Evolutionary conservation across 306 rosid genomes (phyloP).

Genomic region (Dalbergia cochinchinensis): DNA sequence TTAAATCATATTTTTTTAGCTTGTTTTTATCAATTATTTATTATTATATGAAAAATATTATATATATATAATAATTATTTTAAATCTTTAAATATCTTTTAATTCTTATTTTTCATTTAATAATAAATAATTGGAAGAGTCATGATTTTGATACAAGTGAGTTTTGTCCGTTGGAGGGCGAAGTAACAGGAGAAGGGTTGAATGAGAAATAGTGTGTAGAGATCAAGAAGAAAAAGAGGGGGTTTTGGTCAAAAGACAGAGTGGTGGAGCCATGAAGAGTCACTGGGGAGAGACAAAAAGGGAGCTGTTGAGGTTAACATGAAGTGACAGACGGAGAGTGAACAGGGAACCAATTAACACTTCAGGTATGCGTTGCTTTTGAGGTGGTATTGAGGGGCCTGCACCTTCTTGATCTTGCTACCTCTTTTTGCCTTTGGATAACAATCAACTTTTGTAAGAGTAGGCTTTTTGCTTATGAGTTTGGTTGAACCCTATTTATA

Average conservation of each 20-base stretch:
- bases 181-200: not conserved
- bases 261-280: constrained; percentile 59
- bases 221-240: constrained; percentile 38
- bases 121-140: not conserved
- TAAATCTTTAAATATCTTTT: too few species aligned
- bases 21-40: too few species aligned
- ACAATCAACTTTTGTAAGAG: not conserved
- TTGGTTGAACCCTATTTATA: not conserved
- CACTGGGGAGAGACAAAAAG: constrained; percentile 48
- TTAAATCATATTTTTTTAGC: too few species aligned
- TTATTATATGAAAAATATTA: too few species aligned
- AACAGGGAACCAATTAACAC: constrained; percentile 50
- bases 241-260: constrained; percentile 64
- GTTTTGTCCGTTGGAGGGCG: too few species aligned
- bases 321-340: constrained; percentile 47
- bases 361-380: constrained; percentile 66
- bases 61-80: too few species aligned
- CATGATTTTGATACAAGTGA: too few species aligned
- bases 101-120: not conserved
- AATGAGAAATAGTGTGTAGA: constrained; percentile 27
- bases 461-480: not conserved
- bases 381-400: constrained; percentile 59
- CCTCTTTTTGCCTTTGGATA: constrained; percentile 50
- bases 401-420: constrained; percentile 50
- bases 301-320: constrained; percentile 45